Evolutionary conservation across 495 filamentous ascomycete genomes (phyloP).

Genomic region (Immersiella caudata): DNA sequence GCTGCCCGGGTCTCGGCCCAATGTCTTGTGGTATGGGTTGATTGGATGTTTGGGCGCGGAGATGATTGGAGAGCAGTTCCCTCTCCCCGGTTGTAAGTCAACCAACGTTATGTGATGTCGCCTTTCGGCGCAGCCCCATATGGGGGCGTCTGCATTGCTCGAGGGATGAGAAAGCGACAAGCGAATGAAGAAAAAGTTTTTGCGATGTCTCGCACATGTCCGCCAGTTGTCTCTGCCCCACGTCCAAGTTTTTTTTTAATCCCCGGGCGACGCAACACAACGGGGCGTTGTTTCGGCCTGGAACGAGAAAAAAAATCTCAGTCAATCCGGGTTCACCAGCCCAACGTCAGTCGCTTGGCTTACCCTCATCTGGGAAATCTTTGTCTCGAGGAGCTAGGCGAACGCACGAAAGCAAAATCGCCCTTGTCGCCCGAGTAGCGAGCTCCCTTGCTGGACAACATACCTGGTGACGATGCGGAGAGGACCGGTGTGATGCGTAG

Average conservation of each 20-base stretch:
- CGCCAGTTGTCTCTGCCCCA: conserved; percentile 3
- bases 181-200: background rate
- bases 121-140: background rate
- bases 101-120: background rate
- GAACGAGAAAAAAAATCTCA: background rate
- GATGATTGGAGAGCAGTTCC: background rate
- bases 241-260: background rate
- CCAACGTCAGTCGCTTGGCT: background rate
- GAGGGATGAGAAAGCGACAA: background rate
- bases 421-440: background rate
- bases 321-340: background rate
- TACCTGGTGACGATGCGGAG: background rate
- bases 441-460: background rate
- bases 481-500: background rate
- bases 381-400: background rate
- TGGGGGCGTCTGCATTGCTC: conserved; percentile 1
- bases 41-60: background rate
- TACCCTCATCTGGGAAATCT: background rate
- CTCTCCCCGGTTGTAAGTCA: background rate
- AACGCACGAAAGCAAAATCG: background rate
- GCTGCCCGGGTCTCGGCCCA: background rate
- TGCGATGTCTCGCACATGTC: conserved; percentile 2
- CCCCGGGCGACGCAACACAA: background rate
- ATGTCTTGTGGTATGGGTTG: background rate
- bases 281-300: background rate